These are phyloP conservation scores for Metroxylon sagu DNA, from an alignment of 176 grass and related monocot species.

Conservation along the genomic window DNA sequence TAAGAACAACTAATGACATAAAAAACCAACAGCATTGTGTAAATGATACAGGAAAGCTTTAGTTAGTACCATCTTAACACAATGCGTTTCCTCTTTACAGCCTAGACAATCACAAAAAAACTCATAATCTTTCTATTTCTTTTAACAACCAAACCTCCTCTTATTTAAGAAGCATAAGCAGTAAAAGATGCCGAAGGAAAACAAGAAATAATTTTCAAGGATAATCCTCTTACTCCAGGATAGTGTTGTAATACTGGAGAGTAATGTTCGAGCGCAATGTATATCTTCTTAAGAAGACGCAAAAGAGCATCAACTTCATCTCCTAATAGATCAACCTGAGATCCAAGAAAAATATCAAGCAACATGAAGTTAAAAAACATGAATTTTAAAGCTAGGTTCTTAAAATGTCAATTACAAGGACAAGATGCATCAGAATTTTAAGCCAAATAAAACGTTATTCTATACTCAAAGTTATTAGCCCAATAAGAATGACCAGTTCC, in stretches of 20 bases:
- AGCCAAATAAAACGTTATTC: too few species aligned
- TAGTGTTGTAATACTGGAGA: constrained; percentile 69
- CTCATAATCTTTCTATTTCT: too few species aligned
- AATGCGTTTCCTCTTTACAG: too few species aligned
- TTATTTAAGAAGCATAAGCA: constrained; percentile 4
- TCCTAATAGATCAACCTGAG: constrained; percentile 70
- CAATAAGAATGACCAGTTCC: too few species aligned
- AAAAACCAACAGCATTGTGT: too few species aligned
- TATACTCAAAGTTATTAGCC: too few species aligned
- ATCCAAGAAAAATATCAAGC: constrained; percentile 5
- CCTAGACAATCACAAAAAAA: too few species aligned
- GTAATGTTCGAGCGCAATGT: constrained; percentile 57
- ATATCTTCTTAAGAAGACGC: constrained; percentile 65
- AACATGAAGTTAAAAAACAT: background rate
- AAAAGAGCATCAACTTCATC: constrained; percentile 64
- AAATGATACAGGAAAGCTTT: too few species aligned
- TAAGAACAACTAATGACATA: too few species aligned
- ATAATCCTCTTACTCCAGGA: constrained; percentile 37
- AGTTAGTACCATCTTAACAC: too few species aligned
- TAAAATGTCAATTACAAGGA: background rate
- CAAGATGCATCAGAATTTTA: too few species aligned
- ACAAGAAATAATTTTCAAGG: background rate
- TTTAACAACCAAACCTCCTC: background rate
- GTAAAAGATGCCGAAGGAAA: constrained; percentile 5
- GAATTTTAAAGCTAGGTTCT: background rate